A percentile compares a stretch with the other conserved stretches of the same genome.
Evolutionary conservation across 2,329 filamentous ascomycete species (phyloP).

Genomic region (Atkinsonella hypoxylon): DNA sequence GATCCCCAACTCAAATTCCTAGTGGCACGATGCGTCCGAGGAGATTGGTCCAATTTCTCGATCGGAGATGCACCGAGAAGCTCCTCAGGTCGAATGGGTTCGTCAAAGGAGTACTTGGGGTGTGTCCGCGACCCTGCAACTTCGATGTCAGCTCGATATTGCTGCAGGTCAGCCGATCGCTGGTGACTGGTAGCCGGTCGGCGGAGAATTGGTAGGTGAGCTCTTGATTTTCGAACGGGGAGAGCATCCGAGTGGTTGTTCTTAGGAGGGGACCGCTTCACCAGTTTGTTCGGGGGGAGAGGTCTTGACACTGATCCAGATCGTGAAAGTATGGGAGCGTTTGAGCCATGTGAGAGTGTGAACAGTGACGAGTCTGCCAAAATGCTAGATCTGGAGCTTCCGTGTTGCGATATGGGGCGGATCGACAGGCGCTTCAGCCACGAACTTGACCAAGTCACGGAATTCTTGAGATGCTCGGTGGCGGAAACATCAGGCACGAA

Average conservation of each 20-base stretch:
- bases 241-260: conserved; percentile 27
- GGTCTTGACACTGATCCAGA: conserved; percentile 25
- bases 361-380: conserved; percentile 55
- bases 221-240: conserved; percentile 38
- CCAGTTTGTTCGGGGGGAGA: conserved; percentile 60
- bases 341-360: conserved; percentile 53
- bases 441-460: conserved; percentile 49
- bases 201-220: conserved; percentile 53
- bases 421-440: conserved; percentile 64
- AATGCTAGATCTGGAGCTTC: conserved; percentile 51
- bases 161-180: conserved; percentile 57
- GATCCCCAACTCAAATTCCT: conserved; percentile 34
- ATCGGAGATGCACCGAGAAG: conserved; percentile 17
- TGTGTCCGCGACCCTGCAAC: conserved; percentile 13
- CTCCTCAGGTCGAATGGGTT: conserved; percentile 19
- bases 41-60: conserved; percentile 10
- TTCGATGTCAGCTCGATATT: conserved; percentile 26
- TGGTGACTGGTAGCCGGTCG: conserved; percentile 72
- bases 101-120: conserved; percentile 24
- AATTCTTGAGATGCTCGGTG: conserved; percentile 39
- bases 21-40: conserved; percentile 1
- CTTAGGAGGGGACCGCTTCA: conserved; percentile 56
- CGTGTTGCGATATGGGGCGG: conserved; percentile 52
- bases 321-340: conserved; percentile 47
- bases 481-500: conserved; percentile 11